Conservation (phyloP, 768 basidiomycete genomes). For the Stropharia rugosoannulata region DNA sequence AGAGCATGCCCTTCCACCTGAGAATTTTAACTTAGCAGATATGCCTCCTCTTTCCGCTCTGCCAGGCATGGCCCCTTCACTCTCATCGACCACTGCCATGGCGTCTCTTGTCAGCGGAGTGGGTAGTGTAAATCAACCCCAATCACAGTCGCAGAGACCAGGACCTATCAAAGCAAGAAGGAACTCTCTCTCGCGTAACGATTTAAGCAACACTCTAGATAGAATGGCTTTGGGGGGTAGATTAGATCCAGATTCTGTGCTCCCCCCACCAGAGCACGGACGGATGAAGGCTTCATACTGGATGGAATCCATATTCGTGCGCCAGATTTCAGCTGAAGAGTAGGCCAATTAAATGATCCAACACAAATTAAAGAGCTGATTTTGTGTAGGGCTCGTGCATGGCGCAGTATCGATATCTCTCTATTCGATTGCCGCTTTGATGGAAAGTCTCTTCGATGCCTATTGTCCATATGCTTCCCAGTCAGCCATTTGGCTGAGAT, state of each 20-base stretch:
- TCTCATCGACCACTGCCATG: slow-evolving; percentile 54
- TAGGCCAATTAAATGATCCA: slow-evolving; percentile 32
- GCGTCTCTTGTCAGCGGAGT: slow-evolving; percentile 42
- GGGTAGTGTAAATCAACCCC: not conserved
- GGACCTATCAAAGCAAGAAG: slow-evolving; percentile 32
- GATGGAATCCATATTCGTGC: slow-evolving; percentile 60
- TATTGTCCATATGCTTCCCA: slow-evolving; percentile 58
- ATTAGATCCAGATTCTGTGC: slow-evolving; percentile 38
- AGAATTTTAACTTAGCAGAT: slow-evolving; percentile 36
- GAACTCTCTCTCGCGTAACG: slow-evolving; percentile 50
- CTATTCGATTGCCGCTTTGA: slow-evolving; percentile 68
- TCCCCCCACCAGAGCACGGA: slow-evolving; percentile 51
- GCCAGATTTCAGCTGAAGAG: slow-evolving; percentile 48
- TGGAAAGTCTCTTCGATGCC: slow-evolving; percentile 47
- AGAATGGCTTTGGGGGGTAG: slow-evolving; percentile 63
- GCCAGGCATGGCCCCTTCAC: slow-evolving; percentile 51
- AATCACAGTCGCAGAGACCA: slow-evolving; percentile 25
- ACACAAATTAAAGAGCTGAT: not conserved
- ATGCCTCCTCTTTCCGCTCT: slow-evolving; percentile 45
- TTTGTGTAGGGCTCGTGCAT: slow-evolving; percentile 36
- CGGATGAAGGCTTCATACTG: slow-evolving; percentile 74
- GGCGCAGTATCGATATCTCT: slow-evolving; percentile 51
- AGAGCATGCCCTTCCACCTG: slow-evolving; percentile 33
- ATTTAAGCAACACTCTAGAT: slow-evolving; percentile 61
- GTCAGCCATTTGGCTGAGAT: slow-evolving; percentile 42